phyloP scores from a whole-genome alignment of 345 rosid species.

The Brassica juncea region DNA sequence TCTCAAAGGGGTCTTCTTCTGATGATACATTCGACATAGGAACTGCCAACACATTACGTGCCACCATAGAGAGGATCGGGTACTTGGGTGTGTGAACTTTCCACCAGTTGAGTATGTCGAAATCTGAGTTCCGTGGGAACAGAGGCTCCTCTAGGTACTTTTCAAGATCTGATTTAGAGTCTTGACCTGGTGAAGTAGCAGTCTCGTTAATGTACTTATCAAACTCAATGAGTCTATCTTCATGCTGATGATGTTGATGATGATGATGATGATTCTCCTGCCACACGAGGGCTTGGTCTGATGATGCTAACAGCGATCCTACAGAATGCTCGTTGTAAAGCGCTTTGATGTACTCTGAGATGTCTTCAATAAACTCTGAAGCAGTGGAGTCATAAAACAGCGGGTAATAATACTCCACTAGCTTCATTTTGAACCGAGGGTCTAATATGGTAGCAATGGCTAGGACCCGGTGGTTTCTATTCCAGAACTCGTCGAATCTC shows the following conservation, averaged over 20 bases:
- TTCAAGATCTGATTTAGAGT: slow-evolving; percentile 62
- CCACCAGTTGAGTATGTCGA: slow-evolving; percentile 79
- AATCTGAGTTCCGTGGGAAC: slow-evolving; percentile 69
- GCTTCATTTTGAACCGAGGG: slow-evolving; percentile 82
- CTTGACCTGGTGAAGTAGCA: slow-evolving; percentile 49
- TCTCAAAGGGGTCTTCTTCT: slow-evolving; percentile 43
- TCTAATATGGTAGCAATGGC: slow-evolving; percentile 80
- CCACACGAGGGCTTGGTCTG: slow-evolving; percentile 58
- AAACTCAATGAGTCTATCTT: slow-evolving; percentile 63
- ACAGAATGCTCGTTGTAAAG: slow-evolving; percentile 71
- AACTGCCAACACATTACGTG: slow-evolving; percentile 61
- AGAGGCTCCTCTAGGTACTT: slow-evolving; percentile 86
- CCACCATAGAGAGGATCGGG: slow-evolving; percentile 82
- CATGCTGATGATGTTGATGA: slow-evolving; percentile 29
- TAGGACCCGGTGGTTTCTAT: slow-evolving; percentile 62
- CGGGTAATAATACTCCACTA: slow-evolving; percentile 75
- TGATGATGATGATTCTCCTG: slow-evolving; percentile 33
- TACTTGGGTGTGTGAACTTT: slow-evolving; percentile 76
- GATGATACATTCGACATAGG: slow-evolving; percentile 60
- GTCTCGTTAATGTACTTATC: slow-evolving; percentile 65
- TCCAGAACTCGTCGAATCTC: slow-evolving; percentile 73
- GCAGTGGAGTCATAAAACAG: slow-evolving; percentile 58
- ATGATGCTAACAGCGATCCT: slow-evolving; percentile 60
- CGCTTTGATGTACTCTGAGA: slow-evolving; percentile 55
- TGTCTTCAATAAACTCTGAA: slow-evolving; percentile 57